A percentile compares a stretch with the other conserved stretches of the same genome.
phyloP scores from a whole-genome alignment of 257 asterid species.

The Pogostemon cablin region DNA sequence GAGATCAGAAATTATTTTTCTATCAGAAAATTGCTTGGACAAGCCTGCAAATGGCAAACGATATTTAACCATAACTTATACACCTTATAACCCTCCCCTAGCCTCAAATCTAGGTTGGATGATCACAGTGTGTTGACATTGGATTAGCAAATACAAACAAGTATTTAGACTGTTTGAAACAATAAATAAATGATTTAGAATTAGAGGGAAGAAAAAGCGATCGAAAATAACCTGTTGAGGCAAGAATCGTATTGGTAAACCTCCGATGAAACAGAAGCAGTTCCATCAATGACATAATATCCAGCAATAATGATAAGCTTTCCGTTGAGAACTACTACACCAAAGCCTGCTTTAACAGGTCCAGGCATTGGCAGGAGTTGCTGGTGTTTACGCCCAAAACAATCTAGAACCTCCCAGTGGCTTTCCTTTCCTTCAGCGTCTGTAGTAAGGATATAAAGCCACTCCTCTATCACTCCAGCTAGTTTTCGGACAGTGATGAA shows the following conservation, averaged over 20 bases:
- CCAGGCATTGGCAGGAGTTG: conserved; percentile 75
- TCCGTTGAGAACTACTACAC: conserved; percentile 64
- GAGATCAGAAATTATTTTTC: no score
- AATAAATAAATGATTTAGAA: no score
- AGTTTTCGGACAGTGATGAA: conserved; percentile 62
- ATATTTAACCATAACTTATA: no score
- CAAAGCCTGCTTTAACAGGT: conserved; percentile 56
- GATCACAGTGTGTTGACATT: no score
- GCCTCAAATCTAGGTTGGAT: no score
- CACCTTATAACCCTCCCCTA: no score
- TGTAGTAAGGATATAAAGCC: conserved; percentile 73
- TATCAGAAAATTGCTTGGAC: no score
- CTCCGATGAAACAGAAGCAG: conserved; percentile 55
- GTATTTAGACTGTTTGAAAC: no score
- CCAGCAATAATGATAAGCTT: conserved; percentile 83
- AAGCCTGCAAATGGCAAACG: no score
- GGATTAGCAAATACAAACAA: no score
- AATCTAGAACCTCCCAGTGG: conserved; percentile 82
- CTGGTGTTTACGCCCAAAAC: conserved; percentile 55
- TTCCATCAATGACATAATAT: conserved; percentile 47
- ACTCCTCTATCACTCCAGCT: conserved; percentile 82
- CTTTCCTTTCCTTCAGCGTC: conserved; percentile 61
- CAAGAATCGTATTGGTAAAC: conserved; percentile 78
- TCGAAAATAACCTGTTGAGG: conserved; percentile 62
- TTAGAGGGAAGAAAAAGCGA: no score